Percentiles rank a stretch among this genome's conserved stretches.
These are phyloP conservation scores for Knufia fluminis DNA, from an alignment of 2,329 filamentous ascomycete genomes.

Conservation along the genomic window DNA sequence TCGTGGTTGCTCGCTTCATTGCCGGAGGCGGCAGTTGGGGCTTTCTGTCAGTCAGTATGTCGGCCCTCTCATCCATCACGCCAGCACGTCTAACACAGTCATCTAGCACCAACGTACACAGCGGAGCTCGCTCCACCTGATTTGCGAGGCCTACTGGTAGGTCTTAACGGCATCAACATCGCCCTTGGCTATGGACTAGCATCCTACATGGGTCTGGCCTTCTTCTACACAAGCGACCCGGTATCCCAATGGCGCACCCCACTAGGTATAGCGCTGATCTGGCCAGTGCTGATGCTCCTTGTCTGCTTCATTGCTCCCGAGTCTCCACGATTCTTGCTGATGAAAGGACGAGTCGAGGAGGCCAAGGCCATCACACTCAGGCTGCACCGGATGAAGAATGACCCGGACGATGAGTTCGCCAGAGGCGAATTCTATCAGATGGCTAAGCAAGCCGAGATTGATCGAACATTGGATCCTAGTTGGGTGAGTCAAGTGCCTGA, in stretches of 20 bases:
- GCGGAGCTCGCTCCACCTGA: conserved; percentile 16
- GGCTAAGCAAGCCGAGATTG: conserved; percentile 16
- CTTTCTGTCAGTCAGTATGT: conserved; percentile 12
- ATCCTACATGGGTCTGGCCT: conserved; percentile 16
- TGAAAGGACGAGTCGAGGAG: conserved; percentile 22
- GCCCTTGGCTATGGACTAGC: conserved; percentile 13
- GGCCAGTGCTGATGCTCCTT: conserved; percentile 15
- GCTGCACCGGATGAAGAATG: conserved; percentile 17
- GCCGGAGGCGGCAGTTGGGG: conserved; percentile 14
- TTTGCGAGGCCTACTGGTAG: conserved; percentile 16
- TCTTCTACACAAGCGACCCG: conserved; percentile 12
- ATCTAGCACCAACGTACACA: conserved; percentile 10
- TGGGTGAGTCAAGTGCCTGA: conserved; percentile 9
- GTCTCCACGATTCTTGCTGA: conserved; percentile 24
- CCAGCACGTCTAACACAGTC: conserved; percentile 3
- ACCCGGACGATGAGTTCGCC: conserved; percentile 15
- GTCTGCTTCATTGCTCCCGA: conserved; percentile 22
- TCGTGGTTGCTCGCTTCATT: conserved; percentile 14
- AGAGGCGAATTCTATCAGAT: conserved; percentile 17
- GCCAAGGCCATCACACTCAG: conserved; percentile 20
- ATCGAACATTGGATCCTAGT: conserved; percentile 12
- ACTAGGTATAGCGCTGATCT: conserved; percentile 14
- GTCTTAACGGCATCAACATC: conserved; percentile 13
- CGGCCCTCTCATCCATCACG: neutral
- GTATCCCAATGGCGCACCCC: conserved; percentile 15